A percentile compares a stretch with the other conserved stretches of the same genome.
Conservation (phyloP, 2,329 filamentous ascomycete genomes). For the Trichoderma oligosporum region DNA sequence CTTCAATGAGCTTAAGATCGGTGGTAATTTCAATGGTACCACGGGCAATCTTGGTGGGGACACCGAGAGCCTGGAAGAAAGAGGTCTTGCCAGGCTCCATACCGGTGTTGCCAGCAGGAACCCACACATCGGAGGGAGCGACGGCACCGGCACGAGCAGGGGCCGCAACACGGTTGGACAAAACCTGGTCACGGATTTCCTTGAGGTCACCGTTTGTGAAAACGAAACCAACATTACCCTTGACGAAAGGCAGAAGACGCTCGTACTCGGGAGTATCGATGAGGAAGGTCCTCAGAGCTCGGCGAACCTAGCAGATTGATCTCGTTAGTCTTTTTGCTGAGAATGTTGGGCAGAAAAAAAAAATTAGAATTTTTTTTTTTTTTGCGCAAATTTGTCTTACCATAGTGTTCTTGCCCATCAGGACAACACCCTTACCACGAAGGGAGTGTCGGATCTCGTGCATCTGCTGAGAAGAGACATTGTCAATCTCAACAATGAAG, state of each 20-base stretch:
- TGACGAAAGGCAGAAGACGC: constrained; percentile 92
- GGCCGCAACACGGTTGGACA: constrained; percentile 94
- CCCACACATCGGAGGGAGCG: constrained; percentile 86
- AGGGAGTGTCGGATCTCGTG: constrained; percentile 97
- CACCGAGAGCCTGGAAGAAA: constrained; percentile 99
- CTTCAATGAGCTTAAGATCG: constrained; percentile 96
- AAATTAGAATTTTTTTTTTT: neutral
- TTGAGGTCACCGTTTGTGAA: constrained; percentile 99
- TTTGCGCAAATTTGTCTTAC: constrained; percentile 45
- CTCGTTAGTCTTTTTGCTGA: neutral
- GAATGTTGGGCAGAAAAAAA: neutral
- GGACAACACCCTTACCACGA: constrained; percentile 85
- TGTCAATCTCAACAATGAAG: constrained; percentile 97
- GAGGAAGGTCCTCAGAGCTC: constrained; percentile 94
- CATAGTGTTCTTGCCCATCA: constrained; percentile 99
- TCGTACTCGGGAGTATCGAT: constrained; percentile 92
- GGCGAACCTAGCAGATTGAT: constrained; percentile 64
- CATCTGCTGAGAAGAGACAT: constrained; percentile 99
- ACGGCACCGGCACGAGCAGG: constrained; percentile 97
- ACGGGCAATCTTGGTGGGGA: constrained; percentile 99
- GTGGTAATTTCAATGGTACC: constrained; percentile 99
- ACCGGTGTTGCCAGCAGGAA: constrained; percentile 98
- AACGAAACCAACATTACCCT: constrained; percentile 98
- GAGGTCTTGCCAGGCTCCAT: constrained; percentile 99
- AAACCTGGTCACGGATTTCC: constrained; percentile 86